A percentile compares a stretch with the other conserved stretches of the same genome.
These are phyloP conservation scores for Verbascum thapsus DNA, from an alignment of 257 asterid genomes.

Conservation along the genomic window DNA sequence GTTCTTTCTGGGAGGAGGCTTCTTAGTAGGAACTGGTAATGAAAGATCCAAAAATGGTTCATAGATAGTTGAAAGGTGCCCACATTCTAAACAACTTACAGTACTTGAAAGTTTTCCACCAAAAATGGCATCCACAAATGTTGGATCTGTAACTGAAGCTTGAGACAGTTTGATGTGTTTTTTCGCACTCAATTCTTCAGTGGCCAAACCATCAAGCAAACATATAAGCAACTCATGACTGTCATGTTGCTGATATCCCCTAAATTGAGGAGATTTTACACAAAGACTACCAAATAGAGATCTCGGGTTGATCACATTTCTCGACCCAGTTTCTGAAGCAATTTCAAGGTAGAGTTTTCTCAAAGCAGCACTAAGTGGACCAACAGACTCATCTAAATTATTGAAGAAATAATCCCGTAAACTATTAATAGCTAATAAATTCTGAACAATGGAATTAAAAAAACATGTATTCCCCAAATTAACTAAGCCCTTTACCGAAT, in stretches of 20 bases:
- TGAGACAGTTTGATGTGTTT: constrained; percentile 42
- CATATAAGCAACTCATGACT: constrained; percentile 91
- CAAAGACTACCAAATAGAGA: constrained; percentile 73
- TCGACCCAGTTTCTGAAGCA: constrained; percentile 39
- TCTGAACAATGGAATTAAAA: constrained; percentile 84
- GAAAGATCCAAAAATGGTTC: constrained; percentile 92
- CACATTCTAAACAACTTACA: constrained; percentile 83
- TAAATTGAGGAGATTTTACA: constrained; percentile 80
- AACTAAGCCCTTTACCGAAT: constrained; percentile 66
- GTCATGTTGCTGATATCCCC: constrained; percentile 93
- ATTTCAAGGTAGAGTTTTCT: constrained; percentile 68
- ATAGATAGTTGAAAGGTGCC: constrained; percentile 65
- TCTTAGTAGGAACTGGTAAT: constrained; percentile 84
- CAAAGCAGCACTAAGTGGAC: constrained; percentile 68
- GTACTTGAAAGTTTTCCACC: constrained; percentile 85
- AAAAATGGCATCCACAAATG: constrained; percentile 73
- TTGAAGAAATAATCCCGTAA: constrained; percentile 57
- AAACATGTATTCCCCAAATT: constrained; percentile 97
- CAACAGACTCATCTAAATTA: constrained; percentile 63
- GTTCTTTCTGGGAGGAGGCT: constrained; percentile 51
- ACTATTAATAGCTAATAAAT: constrained; percentile 60
- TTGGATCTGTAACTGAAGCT: constrained; percentile 39
- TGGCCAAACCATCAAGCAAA: constrained; percentile 76
- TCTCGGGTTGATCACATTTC: constrained; percentile 65
- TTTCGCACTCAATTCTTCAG: constrained; percentile 64